Conservation (phyloP, 805 yeast species). For the Yarrowia deformans region DNA sequence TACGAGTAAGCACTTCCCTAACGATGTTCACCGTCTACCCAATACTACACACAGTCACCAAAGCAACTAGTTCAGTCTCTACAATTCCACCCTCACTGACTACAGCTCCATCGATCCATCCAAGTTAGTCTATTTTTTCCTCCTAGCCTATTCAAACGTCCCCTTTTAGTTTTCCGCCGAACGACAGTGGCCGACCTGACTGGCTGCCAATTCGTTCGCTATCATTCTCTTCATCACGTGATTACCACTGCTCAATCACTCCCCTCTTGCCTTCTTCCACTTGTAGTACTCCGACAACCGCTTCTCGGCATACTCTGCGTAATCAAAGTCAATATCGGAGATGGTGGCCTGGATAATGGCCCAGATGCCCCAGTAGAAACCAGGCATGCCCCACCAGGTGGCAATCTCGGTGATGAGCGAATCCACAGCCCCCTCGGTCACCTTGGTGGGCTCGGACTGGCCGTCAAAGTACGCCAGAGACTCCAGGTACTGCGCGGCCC, state of each 20-base stretch:
- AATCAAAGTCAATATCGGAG: constrained; percentile 76
- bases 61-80: too few species aligned
- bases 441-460: constrained; percentile 5
- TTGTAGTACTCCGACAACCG: constrained; percentile 72
- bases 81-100: too few species aligned
- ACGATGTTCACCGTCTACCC: too few species aligned
- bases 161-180: too few species aligned
- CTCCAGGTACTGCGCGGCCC: constrained; percentile 68
- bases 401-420: constrained; percentile 62
- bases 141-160: constrained; percentile 10
- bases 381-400: constrained; percentile 77
- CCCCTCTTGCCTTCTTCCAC: constrained; percentile 57
- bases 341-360: constrained; percentile 74
- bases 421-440: constrained; percentile 51
- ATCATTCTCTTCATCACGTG: not conserved
- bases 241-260: too few species aligned
- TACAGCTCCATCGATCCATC: not conserved
- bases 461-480: constrained; percentile 43
- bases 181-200: too few species aligned
- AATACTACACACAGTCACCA: too few species aligned
- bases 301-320: constrained; percentile 63
- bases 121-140: constrained; percentile 10
- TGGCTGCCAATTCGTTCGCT: not conserved
- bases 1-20: too few species aligned
- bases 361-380: constrained; percentile 88